Conservation (phyloP, 225 moss, liverwort and hornwort species). For the Sphagnum tenellum region DNA sequence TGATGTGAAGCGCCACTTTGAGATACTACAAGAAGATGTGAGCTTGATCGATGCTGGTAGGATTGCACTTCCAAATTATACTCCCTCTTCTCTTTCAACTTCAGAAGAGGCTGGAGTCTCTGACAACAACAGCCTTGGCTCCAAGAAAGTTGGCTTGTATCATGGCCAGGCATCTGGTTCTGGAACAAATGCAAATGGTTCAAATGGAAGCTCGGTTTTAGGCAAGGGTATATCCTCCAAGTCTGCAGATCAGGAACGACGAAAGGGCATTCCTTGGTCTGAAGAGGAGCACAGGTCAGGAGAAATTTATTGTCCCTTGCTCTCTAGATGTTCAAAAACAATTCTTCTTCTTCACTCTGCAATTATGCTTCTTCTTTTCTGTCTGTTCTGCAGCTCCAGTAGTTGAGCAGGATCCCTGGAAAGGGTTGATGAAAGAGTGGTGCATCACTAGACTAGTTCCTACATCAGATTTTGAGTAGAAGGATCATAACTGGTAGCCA, state of each 20-base stretch:
- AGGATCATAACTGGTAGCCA: too few species aligned
- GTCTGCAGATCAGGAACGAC: constrained; percentile 86
- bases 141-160: constrained; percentile 50
- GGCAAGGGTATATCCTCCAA: constrained; percentile 48
- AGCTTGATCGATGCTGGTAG: constrained; percentile 71
- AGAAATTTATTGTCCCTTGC: not conserved
- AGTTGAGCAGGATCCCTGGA: not conserved
- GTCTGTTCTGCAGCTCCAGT: not conserved
- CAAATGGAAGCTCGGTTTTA: constrained; percentile 28
- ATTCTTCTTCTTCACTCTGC: too few species aligned
- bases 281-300: constrained; percentile 90
- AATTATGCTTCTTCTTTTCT: not conserved
- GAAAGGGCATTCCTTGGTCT: constrained; percentile 91
- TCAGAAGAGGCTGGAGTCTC: constrained; percentile 56
- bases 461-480: too few species aligned
- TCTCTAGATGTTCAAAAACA: not conserved
- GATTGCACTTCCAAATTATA: constrained; percentile 72
- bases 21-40: constrained; percentile 69
- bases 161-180: constrained; percentile 56
- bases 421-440: too few species aligned
- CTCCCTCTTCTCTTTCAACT: constrained; percentile 45
- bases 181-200: constrained; percentile 36
- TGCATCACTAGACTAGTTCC: too few species aligned
- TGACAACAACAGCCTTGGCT: constrained; percentile 38
- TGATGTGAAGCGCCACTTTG: constrained; percentile 74